Conservation (phyloP, 2,329 filamentous ascomycete species). For the Stagonosporopsis chrysanthemi region DNA sequence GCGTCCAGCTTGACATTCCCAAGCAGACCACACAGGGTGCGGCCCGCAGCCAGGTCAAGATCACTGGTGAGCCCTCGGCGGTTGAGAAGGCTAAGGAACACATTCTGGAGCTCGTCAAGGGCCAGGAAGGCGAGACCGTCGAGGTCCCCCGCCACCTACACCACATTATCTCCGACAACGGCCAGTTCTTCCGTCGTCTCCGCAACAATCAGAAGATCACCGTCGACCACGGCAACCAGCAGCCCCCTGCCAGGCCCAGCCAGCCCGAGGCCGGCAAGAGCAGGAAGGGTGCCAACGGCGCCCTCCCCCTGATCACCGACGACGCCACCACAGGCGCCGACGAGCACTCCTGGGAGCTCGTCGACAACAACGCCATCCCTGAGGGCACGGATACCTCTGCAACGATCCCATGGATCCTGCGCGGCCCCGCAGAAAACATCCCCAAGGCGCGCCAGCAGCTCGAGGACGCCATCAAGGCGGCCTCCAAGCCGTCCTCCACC, state of each 20-base stretch:
- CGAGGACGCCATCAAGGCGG: slow-evolving; percentile 74
- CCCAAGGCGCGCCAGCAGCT: slow-evolving; percentile 81
- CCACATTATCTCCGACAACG: slow-evolving; percentile 85
- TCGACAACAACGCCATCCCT: slow-evolving; percentile 65
- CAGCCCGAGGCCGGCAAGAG: slow-evolving; percentile 55
- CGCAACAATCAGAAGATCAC: slow-evolving; percentile 86
- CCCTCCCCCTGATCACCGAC: slow-evolving; percentile 92
- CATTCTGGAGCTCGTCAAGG: slow-evolving; percentile 79
- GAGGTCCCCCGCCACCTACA: slow-evolving; percentile 83
- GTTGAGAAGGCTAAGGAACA: slow-evolving; percentile 89
- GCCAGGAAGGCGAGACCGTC: slow-evolving; percentile 87
- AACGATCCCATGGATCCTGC: slow-evolving; percentile 88
- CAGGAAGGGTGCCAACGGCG: slow-evolving; percentile 64
- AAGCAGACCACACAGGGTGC: slow-evolving; percentile 74
- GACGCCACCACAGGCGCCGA: slow-evolving; percentile 63
- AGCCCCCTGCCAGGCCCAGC: slow-evolving; percentile 74
- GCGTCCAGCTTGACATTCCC: slow-evolving; percentile 87
- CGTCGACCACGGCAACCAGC: slow-evolving; percentile 86
- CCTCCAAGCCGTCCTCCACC: slow-evolving; percentile 72
- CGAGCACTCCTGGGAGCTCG: slow-evolving; percentile 84
- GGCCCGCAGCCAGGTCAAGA: slow-evolving; percentile 82
- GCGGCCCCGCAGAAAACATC: slow-evolving; percentile 78
- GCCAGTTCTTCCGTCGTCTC: slow-evolving; percentile 90
- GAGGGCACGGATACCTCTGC: slow-evolving; percentile 60
- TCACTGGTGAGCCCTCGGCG: slow-evolving; percentile 78